Conservation (phyloP, 1,284 basidiomycete genomes). For the Ceratobasidium sp. region DNA sequence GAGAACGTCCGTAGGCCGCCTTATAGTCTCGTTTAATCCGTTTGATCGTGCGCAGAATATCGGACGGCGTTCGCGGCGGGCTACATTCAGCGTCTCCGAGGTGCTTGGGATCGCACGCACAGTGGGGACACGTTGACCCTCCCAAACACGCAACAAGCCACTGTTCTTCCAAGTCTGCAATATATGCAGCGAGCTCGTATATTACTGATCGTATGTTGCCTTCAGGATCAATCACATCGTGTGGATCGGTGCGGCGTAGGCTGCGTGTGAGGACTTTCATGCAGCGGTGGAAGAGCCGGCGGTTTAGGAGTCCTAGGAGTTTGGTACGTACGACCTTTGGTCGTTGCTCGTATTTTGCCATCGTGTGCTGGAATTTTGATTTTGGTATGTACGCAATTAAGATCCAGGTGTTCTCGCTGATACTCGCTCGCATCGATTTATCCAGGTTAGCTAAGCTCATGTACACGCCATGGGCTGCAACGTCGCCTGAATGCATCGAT, state of each 20-base stretch:
- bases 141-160: slow-evolving; percentile 16
- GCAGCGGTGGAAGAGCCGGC: slow-evolving; percentile 33
- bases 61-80: slow-evolving; percentile 19
- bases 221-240: slow-evolving; percentile 33
- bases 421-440: slow-evolving; percentile 34
- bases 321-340: slow-evolving; percentile 18
- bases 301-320: slow-evolving; percentile 16
- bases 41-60: slow-evolving; percentile 18
- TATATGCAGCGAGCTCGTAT: slow-evolving; percentile 16
- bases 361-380: slow-evolving; percentile 19
- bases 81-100: slow-evolving; percentile 29
- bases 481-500: slow-evolving; percentile 32
- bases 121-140: slow-evolving; percentile 26
- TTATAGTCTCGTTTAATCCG: not conserved
- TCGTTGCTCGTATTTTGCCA: slow-evolving; percentile 3
- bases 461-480: slow-evolving; percentile 36
- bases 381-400: slow-evolving; percentile 45
- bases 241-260: slow-evolving; percentile 21
- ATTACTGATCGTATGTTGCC: slow-evolving; percentile 28
- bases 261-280: slow-evolving; percentile 29
- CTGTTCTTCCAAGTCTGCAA: slow-evolving; percentile 36
- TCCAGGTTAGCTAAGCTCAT: slow-evolving; percentile 33
- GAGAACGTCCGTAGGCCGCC: not conserved
- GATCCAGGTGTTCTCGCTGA: slow-evolving; percentile 34
- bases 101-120: slow-evolving; percentile 5